Base-by-base conservation (phyloP, 164 flowering plant genomes). In the Echeveria elegans region DNA sequence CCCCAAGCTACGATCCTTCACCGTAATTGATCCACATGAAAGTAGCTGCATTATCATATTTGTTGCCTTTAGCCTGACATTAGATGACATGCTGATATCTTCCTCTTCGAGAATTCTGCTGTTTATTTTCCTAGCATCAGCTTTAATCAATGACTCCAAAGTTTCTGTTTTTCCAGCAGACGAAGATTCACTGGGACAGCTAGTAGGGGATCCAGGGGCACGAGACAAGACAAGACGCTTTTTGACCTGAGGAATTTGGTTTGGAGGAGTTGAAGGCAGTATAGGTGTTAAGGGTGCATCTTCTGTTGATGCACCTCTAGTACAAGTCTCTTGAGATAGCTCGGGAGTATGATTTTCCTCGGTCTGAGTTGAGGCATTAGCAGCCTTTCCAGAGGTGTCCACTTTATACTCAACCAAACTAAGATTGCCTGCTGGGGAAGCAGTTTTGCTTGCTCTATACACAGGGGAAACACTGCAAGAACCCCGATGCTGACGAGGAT, bases 351-450 rank as follows among this genome's bases (percentile, higher is more conserved):
- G 67, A 64, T 72, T 74, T 65, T 86, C 93, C 41, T 88, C 92
- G 7, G 99, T 89, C 76, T 91, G 97, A 6, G 99, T 94, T 0
- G 95, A 83, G 52, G 97, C 97, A 81, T 91, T 84, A 36, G 89
- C 82, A 12, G 84, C 79, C n/a, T 84, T 81, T 63, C 81, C 83
- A 68, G 69, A 77, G 73, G 81, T 82, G 72, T 75, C 74, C 53
- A 84, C 75, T 73, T 83, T 90, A 77, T 82, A 89, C 74, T 90
- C 96, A 2, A 86, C 74, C 76, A 85, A 78, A 73, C 86, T 81
- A n/a, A 78, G 69, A 63, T 85, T 79, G 43, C 80, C 83, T 72
- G 67, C 71, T 60, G 75, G 80, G 28, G 83, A 71, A 38, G 85
- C 77, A 70, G 70, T 75, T 63, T 83, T 89, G 50, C 77, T 85